Base-by-base conservation (phyloP, 257 asterid species). In the Rauvolfia tetraphylla region DNA sequence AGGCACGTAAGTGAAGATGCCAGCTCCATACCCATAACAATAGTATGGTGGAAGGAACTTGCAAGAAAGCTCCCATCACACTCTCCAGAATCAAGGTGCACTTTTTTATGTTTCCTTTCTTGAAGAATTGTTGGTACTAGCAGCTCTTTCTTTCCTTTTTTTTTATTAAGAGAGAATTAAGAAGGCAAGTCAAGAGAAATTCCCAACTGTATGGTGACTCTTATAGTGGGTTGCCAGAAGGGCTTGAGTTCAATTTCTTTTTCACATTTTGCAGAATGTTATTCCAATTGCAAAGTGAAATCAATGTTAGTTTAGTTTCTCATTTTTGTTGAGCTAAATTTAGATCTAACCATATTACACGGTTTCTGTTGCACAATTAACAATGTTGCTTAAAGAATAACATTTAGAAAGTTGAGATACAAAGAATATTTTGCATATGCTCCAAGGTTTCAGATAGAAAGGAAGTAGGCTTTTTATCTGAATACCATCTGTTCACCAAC, bases 221-320 rank as follows among this genome's bases (percentile, higher is more conserved):
- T 94, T 61, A 92, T 94, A 63, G 88, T 94, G 78, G 93, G 96
- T 41, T 94, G 98, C 85, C 98, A 94, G 86, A 94, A 94, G 86
- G 98, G 98, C 71, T 83, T 94, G 85, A 89, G 98, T 96, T 94
- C 87, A 84, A 63, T 82, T 81, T 81, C 75, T 77, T 75, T 83
- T 76, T 72, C 72, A 73, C 53, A 34, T 38, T n/a, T 38, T n/a
- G 17, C 25, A n/a, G 18, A 33, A n/a, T 38, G 27, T 29, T 61
- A 59, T 51, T 62, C 68, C 58, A 76, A 5, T 36, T 39, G 4
- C 38, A 31, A 41, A 18, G 53, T 53, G 65, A 27, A 49, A 62
- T 62, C 41, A 62, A 62, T 31, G 15, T 62, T 18, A 15, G 42
- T n/a, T n/a, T n/a, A 51, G 9, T 76, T 62, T n/a, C 29, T 7